Evolutionary conservation across 2,329 filamentous ascomycete genomes (phyloP).

Genomic region (Paramyrothecium roridum): DNA sequence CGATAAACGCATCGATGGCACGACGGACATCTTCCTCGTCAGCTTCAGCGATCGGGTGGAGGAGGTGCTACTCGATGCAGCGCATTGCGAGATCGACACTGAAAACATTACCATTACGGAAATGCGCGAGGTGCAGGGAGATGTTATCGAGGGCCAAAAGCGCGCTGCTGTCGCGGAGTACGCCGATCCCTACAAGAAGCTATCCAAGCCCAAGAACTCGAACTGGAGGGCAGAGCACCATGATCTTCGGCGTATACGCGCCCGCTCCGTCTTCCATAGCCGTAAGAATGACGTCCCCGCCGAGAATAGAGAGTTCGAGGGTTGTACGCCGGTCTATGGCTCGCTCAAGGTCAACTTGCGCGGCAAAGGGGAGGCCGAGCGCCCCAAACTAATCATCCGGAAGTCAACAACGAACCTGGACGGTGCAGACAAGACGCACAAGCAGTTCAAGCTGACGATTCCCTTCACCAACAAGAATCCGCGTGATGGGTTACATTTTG

Average conservation of each 20-base stretch:
- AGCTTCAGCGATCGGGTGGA: constrained; percentile 56
- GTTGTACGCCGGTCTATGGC: constrained; percentile 54
- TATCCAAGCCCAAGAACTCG: constrained; percentile 59
- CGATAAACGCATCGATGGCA: constrained; percentile 70
- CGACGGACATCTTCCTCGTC: constrained; percentile 77
- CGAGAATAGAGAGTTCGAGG: constrained; percentile 51
- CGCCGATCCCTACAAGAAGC: constrained; percentile 64
- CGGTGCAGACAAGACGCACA: constrained; percentile 33
- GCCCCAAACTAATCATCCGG: constrained; percentile 40
- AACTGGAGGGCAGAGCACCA: constrained; percentile 70
- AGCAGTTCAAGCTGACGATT: constrained; percentile 54
- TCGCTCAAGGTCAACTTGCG: constrained; percentile 45
- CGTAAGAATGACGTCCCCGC: constrained; percentile 52
- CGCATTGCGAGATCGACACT: constrained; percentile 57
- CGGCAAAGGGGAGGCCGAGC: constrained; percentile 34
- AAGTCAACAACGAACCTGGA: constrained; percentile 35
- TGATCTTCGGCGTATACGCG: constrained; percentile 68
- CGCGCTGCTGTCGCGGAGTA: constrained; percentile 42
- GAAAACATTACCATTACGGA: constrained; percentile 49
- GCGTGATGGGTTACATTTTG: constrained; percentile 87
- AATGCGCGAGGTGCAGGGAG: constrained; percentile 30
- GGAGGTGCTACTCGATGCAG: constrained; percentile 58
- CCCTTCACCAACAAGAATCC: constrained; percentile 75
- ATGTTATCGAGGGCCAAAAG: constrained; percentile 29
- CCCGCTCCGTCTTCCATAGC: constrained; percentile 48